phyloP scores from a whole-genome alignment of 139 green algal genomes.

The Micractinium conductrix region DNA sequence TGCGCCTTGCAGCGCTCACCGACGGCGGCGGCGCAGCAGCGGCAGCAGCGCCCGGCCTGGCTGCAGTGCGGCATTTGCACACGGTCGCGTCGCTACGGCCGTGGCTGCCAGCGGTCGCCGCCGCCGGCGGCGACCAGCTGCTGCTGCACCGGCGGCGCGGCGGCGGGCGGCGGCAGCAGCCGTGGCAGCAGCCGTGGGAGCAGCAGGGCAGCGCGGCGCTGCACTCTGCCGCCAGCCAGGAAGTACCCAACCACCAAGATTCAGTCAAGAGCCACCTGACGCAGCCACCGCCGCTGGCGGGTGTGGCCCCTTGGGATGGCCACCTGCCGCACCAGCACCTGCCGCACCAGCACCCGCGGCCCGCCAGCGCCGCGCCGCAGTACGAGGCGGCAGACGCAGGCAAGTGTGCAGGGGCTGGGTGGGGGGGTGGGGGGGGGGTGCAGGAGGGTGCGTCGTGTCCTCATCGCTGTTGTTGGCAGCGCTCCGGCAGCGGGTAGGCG shows the following conservation, averaged over 20 bases:
- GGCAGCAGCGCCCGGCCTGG: neutral
- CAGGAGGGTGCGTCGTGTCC: too few relatives aligned
- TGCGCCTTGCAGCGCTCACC: neutral
- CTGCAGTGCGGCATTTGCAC: slow-evolving; percentile 2
- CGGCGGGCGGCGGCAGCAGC: neutral
- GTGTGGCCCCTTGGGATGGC: slow-evolving; percentile 5
- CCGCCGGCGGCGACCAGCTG: neutral
- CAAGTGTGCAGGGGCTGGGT: too few relatives aligned
- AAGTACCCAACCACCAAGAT: neutral
- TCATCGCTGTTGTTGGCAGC: neutral
- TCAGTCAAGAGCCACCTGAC: slow-evolving; percentile 19
- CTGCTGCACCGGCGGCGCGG: neutral
- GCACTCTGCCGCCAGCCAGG: neutral
- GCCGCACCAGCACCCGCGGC: neutral
- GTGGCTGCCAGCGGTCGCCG: neutral
- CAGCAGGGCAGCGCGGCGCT: neutral
- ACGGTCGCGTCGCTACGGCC: neutral
- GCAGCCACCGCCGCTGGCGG: neutral
- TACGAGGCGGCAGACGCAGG: slow-evolving; percentile 24
- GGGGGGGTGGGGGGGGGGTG: neutral
- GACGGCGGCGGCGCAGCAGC: neutral
- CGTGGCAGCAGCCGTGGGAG: neutral
- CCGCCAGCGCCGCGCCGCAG: neutral
- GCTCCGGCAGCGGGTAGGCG: neutral
- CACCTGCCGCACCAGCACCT: slow-evolving; percentile 17